A percentile compares a stretch with the other conserved stretches of the same genome.
These are phyloP conservation scores for Emmonsia crescens DNA, from an alignment of 2,329 filamentous ascomycete genomes.

Conservation along the genomic window DNA sequence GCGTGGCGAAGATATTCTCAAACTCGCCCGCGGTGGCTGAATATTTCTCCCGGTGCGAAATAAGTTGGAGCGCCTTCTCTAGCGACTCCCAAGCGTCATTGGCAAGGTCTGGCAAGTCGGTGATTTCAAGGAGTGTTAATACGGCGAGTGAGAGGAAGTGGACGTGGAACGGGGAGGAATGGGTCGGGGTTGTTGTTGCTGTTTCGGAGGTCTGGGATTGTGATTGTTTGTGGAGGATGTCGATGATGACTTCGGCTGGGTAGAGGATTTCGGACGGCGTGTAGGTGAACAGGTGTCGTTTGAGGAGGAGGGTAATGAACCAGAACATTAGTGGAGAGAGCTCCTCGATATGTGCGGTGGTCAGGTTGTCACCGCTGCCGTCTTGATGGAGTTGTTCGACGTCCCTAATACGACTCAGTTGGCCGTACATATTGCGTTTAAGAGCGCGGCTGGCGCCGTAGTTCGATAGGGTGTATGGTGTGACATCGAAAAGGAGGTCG, in stretches of 20 bases:
- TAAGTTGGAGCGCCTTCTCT: slow-evolving; percentile 41
- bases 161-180: slow-evolving; percentile 31
- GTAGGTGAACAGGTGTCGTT: slow-evolving; percentile 33
- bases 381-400: slow-evolving; percentile 25
- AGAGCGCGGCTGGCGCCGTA: slow-evolving; percentile 27
- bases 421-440: slow-evolving; percentile 26
- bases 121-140: slow-evolving; percentile 34
- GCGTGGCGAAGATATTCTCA: slow-evolving; percentile 29
- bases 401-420: slow-evolving; percentile 29
- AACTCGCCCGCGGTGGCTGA: slow-evolving; percentile 24
- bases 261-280: slow-evolving; percentile 33
- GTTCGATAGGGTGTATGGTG: slow-evolving; percentile 27
- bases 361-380: slow-evolving; percentile 19
- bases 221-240: slow-evolving; percentile 29
- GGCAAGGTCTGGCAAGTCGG: slow-evolving; percentile 29
- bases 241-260: slow-evolving; percentile 29
- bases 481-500: slow-evolving; percentile 22
- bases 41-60: slow-evolving; percentile 34
- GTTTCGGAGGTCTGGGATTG: slow-evolving; percentile 10
- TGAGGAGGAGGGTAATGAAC: slow-evolving; percentile 32
- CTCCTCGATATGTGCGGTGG: slow-evolving; percentile 24
- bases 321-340: slow-evolving; percentile 33
- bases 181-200: slow-evolving; percentile 6
- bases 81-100: slow-evolving; percentile 34
- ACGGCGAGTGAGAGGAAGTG: slow-evolving; percentile 32